phyloP scores from a whole-genome alignment of 2,329 filamentous ascomycete species.

The Trichoderma pleuroti region DNA sequence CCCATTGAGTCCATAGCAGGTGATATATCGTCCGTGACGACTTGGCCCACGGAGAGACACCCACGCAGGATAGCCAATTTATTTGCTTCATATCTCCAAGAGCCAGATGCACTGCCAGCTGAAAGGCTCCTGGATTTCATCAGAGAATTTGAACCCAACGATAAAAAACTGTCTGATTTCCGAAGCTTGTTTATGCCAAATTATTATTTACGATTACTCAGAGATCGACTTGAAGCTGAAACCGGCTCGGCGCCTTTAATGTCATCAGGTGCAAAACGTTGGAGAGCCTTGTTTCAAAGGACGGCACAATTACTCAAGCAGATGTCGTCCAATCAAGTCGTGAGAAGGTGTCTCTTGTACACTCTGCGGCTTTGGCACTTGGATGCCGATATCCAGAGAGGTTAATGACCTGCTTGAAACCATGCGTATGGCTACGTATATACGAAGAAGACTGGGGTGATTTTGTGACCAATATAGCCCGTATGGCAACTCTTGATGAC shows the following conservation, averaged over 20 bases:
- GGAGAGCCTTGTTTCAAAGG: constrained; percentile 13
- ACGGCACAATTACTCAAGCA: neutral
- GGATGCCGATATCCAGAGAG: constrained; percentile 23
- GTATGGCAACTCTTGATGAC: neutral
- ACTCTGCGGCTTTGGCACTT: constrained; percentile 26
- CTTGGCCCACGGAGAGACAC: too few species aligned
- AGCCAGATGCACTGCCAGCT: constrained; percentile 19
- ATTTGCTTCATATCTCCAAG: constrained; percentile 24
- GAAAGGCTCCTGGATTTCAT: constrained; percentile 23
- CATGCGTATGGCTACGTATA: neutral
- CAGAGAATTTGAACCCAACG: neutral
- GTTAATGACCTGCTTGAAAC: neutral
- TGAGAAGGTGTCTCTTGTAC: constrained; percentile 24
- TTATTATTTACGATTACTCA: constrained; percentile 10
- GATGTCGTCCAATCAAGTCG: constrained; percentile 21
- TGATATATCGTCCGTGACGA: too few species aligned
- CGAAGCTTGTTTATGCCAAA: constrained; percentile 22
- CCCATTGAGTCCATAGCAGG: too few species aligned
- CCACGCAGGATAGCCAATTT: constrained; percentile 14
- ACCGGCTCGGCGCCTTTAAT: constrained; percentile 25
- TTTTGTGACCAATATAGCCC: neutral
- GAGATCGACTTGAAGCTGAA: constrained; percentile 25
- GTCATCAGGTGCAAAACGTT: accelerated
- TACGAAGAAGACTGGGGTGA: constrained; percentile 16
- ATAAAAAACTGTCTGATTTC: constrained; percentile 20